A percentile compares a stretch with the other conserved stretches of the same genome.
These are phyloP conservation scores for Croton setiger DNA, from an alignment of 441 rosid species.

Conservation along the genomic window DNA sequence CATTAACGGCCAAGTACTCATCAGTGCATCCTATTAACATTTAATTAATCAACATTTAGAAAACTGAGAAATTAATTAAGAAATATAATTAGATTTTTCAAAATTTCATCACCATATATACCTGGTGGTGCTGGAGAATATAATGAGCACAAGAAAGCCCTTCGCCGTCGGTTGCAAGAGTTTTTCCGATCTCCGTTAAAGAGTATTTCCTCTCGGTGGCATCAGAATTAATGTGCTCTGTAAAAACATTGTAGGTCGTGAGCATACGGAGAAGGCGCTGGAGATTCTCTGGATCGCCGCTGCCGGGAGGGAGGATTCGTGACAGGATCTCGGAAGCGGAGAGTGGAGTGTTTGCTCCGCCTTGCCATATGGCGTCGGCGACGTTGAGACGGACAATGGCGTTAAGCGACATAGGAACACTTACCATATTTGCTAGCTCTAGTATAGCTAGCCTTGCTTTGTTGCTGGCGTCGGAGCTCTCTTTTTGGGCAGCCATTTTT, in stretches of 20 bases:
- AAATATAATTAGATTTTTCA: no score
- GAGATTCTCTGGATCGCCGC: constrained; percentile 59
- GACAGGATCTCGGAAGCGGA: constrained; percentile 71
- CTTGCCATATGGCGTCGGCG: constrained; percentile 83
- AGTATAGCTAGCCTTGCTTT: constrained; percentile 56
- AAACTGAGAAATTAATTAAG: no score
- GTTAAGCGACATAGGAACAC: constrained; percentile 86
- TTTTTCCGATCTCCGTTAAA: constrained; percentile 70
- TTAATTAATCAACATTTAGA: neutral
- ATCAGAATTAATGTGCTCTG: constrained; percentile 41
- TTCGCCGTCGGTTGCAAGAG: constrained; percentile 59
- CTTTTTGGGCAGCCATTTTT: constrained; percentile 36
- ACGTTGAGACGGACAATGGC: constrained; percentile 69
- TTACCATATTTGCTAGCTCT: constrained; percentile 88
- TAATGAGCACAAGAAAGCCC: constrained; percentile 79
- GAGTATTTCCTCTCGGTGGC: constrained; percentile 46
- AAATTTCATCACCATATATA: neutral
- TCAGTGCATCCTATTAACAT: constrained; percentile 46
- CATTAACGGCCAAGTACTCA: constrained; percentile 73
- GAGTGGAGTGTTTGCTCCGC: constrained; percentile 65
- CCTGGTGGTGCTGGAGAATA: constrained; percentile 96
- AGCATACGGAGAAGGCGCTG: constrained; percentile 88
- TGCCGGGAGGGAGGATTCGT: constrained; percentile 30
- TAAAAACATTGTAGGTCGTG: constrained; percentile 68
- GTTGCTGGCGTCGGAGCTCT: constrained; percentile 47